Conservation (phyloP, 2,329 filamentous ascomycete genomes). For the Harringtonia aguacate region DNA sequence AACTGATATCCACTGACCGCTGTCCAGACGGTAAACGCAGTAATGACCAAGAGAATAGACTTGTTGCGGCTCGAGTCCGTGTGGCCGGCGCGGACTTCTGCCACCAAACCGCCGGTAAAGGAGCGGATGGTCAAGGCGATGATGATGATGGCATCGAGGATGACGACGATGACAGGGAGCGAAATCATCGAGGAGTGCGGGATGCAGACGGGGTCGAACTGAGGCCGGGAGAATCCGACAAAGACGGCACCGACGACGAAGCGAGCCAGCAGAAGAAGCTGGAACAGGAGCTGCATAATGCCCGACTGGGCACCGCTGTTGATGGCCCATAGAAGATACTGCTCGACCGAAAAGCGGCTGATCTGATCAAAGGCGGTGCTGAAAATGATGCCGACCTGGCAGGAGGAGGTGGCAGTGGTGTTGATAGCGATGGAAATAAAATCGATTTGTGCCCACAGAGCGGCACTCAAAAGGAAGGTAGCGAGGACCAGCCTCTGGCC, state of each 20-base stretch:
- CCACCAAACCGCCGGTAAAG: conserved; percentile 24
- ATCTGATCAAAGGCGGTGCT: conserved; percentile 47
- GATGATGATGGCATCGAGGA: conserved; percentile 34
- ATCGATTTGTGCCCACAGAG: conserved; percentile 41
- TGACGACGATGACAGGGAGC: conserved; percentile 33
- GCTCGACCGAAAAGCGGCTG: conserved; percentile 40
- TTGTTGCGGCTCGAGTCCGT: conserved; percentile 23
- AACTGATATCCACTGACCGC: conserved; percentile 34
- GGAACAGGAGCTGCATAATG: conserved; percentile 28
- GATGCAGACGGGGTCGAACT: conserved; percentile 41
- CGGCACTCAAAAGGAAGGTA: conserved; percentile 37
- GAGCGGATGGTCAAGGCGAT: conserved; percentile 28
- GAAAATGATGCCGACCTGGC: conserved; percentile 41
- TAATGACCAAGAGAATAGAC: conserved; percentile 28
- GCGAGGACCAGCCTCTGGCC: conserved; percentile 55
- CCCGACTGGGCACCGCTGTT: conserved; percentile 23
- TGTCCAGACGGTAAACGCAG: conserved; percentile 41
- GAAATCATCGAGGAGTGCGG: conserved; percentile 32
- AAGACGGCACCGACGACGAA: conserved; percentile 43
- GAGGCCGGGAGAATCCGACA: conserved; percentile 40
- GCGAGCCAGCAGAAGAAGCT: conserved; percentile 34
- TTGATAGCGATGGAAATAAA: conserved; percentile 40
- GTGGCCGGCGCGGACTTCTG: conserved; percentile 19
- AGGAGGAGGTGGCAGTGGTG: conserved; percentile 29
- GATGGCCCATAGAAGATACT: conserved; percentile 42